Evolutionary conservation across 2,329 filamentous ascomycete species (phyloP).

Genomic region (Podosphaera fusca): DNA sequence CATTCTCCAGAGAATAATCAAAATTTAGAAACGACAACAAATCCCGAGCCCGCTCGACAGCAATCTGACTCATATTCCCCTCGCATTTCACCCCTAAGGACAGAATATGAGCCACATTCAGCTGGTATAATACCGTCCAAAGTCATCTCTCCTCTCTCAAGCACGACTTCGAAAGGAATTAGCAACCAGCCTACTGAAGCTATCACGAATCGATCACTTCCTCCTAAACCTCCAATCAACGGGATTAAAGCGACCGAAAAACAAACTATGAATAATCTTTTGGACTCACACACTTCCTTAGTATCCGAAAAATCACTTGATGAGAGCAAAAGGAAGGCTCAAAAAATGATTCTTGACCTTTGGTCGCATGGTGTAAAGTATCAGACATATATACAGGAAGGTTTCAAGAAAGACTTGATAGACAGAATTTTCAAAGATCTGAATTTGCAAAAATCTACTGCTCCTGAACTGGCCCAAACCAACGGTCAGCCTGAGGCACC

Average conservation of each 20-base stretch:
- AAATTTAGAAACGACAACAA: background rate
- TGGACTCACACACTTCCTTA: background rate
- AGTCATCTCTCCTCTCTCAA: background rate
- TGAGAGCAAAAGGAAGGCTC: conserved; percentile 28
- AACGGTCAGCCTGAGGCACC: background rate
- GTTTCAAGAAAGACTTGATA: conserved; percentile 40
- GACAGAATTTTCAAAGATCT: conserved; percentile 44
- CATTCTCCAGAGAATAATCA: conserved; percentile 5
- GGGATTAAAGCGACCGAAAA: background rate
- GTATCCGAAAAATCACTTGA: conserved; percentile 6
- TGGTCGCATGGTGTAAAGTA: conserved; percentile 47
- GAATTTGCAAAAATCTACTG: conserved; percentile 22
- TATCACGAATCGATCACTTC: background rate
- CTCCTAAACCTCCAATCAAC: background rate
- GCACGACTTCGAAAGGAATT: background rate
- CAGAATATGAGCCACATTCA: background rate
- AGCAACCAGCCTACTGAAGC: background rate
- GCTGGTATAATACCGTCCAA: background rate
- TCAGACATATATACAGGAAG: conserved; percentile 49
- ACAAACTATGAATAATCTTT: background rate
- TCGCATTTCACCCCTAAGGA: conserved; percentile 2
- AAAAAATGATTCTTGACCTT: conserved; percentile 42
- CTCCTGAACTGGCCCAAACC: background rate
- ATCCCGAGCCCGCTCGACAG: conserved; percentile 3
- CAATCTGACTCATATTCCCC: conserved; percentile 13